Evolutionary conservation across 441 rosid species (phyloP).

Genomic region (Adansonia grandidieri): DNA sequence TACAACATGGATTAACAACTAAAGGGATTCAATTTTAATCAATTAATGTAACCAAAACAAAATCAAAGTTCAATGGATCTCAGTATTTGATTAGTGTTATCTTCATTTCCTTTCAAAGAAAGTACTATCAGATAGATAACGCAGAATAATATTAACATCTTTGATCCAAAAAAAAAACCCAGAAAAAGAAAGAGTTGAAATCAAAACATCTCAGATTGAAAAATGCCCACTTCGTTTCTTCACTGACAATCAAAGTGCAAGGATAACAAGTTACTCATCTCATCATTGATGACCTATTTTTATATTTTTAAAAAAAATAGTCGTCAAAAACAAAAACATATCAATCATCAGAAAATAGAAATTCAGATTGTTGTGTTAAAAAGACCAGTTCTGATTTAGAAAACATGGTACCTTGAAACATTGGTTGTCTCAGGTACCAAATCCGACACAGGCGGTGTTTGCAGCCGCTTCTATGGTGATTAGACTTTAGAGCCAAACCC

Average conservation of each 20-base stretch:
- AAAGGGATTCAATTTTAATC: neutral
- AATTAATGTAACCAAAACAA: neutral
- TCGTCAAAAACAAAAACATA: neutral
- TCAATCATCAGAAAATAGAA: neutral
- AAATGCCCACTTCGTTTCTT: conserved; percentile 59
- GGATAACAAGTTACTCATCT: conserved; percentile 64
- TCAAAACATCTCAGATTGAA: conserved; percentile 64
- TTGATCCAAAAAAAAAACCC: conserved; percentile 33
- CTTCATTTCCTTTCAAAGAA: conserved; percentile 43
- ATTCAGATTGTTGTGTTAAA: neutral
- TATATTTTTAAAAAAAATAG: neutral
- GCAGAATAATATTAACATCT: conserved; percentile 47
- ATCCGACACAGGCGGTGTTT: neutral
- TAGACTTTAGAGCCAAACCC: neutral
- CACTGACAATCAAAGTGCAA: conserved; percentile 79
- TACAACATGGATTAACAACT: neutral
- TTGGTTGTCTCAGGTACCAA: neutral
- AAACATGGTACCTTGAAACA: neutral
- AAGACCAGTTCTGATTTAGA: neutral
- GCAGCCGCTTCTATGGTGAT: neutral
- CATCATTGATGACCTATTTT: conserved; percentile 57
- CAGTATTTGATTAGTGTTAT: conserved; percentile 30
- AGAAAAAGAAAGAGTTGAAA: neutral
- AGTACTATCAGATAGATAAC: conserved; percentile 50
- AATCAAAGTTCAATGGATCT: conserved; percentile 36